Evolutionary conservation across 2,329 filamentous ascomycete species (phyloP).

Genomic region (Beauveria brongniartii): DNA sequence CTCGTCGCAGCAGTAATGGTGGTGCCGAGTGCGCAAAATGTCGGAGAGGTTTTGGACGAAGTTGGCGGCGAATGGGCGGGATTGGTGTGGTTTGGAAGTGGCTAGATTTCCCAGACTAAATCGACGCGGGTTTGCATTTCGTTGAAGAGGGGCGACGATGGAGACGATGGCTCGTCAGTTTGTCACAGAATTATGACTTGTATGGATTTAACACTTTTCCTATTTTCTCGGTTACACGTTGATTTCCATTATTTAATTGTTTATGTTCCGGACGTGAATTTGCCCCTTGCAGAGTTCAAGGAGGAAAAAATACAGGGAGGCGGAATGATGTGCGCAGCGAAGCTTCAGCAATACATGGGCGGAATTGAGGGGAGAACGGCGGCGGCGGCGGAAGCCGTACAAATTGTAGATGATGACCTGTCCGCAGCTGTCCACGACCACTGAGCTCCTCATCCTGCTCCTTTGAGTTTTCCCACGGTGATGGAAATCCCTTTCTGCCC

Average conservation of each 20-base stretch:
- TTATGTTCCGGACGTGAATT: too few species aligned
- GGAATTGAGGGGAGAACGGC: not conserved
- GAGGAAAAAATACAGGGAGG: not conserved
- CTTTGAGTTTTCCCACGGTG: too few species aligned
- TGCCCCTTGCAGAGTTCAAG: not conserved
- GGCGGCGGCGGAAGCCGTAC: not conserved
- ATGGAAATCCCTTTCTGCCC: too few species aligned
- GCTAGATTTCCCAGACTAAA: not conserved
- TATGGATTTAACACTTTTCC: not conserved
- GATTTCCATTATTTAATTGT: not conserved
- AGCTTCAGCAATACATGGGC: not conserved
- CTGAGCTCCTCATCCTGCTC: not conserved
- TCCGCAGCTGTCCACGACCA: not conserved
- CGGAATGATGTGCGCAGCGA: not conserved
- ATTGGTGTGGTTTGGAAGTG: not conserved
- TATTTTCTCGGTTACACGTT: not conserved
- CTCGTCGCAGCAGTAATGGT: not conserved
- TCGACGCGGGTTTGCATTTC: conserved; percentile 5
- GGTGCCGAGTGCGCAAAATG: not conserved
- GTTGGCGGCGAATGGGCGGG: not conserved
- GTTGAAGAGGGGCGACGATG: not conserved
- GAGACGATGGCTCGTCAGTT: not conserved
- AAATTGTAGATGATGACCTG: not conserved
- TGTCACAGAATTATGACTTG: not conserved
- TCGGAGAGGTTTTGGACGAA: not conserved